These are phyloP conservation scores for Rosellinia necatrix DNA, from an alignment of 2,329 filamentous ascomycete species.

Conservation along the genomic window DNA sequence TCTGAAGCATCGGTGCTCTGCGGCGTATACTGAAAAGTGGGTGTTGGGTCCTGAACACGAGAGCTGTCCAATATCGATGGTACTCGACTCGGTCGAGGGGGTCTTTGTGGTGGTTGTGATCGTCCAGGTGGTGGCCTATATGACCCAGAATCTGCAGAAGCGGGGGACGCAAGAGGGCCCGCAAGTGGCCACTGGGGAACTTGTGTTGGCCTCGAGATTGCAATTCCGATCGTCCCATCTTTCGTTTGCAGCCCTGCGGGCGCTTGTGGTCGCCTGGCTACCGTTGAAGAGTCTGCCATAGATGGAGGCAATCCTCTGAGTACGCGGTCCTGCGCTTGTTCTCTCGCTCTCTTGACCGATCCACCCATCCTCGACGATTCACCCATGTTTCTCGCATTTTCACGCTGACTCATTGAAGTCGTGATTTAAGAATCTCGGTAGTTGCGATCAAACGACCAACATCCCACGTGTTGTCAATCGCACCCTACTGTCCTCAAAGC, in stretches of 20 bases:
- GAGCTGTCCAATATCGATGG: slow-evolving; percentile 63
- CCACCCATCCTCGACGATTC: slow-evolving; percentile 48
- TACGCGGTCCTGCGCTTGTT: slow-evolving; percentile 52
- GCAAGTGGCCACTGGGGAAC: slow-evolving; percentile 46
- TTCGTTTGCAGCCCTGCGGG: slow-evolving; percentile 43
- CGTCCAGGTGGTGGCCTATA: slow-evolving; percentile 58
- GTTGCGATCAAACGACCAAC: slow-evolving; percentile 26
- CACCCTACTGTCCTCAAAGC: slow-evolving; percentile 27
- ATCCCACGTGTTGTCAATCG: slow-evolving; percentile 30
- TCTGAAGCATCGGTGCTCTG: slow-evolving; percentile 46
- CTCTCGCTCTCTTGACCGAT: slow-evolving; percentile 60
- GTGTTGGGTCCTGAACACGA: slow-evolving; percentile 59
- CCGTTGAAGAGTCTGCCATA: slow-evolving; percentile 39
- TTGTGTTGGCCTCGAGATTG: slow-evolving; percentile 55
- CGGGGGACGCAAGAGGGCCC: slow-evolving; percentile 35
- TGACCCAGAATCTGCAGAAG: slow-evolving; percentile 41
- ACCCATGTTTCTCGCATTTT: slow-evolving; percentile 61
- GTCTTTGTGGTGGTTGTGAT: slow-evolving; percentile 59
- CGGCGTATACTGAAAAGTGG: slow-evolving; percentile 55
- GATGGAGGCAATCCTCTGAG: slow-evolving; percentile 38
- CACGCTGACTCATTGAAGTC: slow-evolving; percentile 58
- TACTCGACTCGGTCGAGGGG: slow-evolving; percentile 63
- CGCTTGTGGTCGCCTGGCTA: slow-evolving; percentile 42
- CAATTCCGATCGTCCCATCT: slow-evolving; percentile 47
- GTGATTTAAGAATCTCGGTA: slow-evolving; percentile 37